A percentile compares a stretch with the other conserved stretches of the same genome.
Evolutionary conservation across 306 rosid species (phyloP).

Genomic region (Prunus padus): DNA sequence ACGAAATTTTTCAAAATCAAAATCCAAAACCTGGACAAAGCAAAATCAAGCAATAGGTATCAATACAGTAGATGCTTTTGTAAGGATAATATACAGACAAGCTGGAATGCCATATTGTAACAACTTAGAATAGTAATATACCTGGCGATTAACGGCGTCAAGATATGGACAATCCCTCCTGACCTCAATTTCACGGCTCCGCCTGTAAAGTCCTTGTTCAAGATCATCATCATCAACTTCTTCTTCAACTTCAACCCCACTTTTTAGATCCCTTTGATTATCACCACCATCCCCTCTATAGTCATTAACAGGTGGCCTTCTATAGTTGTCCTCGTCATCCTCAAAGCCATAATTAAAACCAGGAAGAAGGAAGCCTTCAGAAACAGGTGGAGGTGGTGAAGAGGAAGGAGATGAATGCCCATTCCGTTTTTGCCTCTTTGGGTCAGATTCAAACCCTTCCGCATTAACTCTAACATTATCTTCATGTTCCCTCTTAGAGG

Average conservation of each 20-base stretch:
- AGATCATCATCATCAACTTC: constrained; percentile 51
- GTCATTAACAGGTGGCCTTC: constrained; percentile 6
- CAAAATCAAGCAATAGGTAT: background rate
- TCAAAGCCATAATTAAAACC: constrained; percentile 54
- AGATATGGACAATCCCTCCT: constrained; percentile 97
- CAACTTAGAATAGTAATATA: constrained; percentile 22
- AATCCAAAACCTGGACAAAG: constrained; percentile 81
- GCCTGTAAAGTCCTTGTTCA: constrained; percentile 40
- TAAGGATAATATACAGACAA: background rate
- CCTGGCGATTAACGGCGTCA: constrained; percentile 96
- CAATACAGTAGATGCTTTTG: background rate
- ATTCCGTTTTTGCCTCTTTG: constrained; percentile 31
- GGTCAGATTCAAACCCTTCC: constrained; percentile 20
- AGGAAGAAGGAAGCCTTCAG: constrained; percentile 38
- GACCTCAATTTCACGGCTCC: constrained; percentile 71
- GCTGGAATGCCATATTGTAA: background rate
- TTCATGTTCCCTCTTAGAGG: constrained; percentile 32
- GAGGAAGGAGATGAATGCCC: constrained; percentile 9
- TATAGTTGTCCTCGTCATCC: constrained; percentile 42
- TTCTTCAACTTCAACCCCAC: constrained; percentile 44
- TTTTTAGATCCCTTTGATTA: constrained; percentile 16
- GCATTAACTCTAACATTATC: background rate
- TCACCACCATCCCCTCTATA: constrained; percentile 7
- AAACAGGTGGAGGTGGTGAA: constrained; percentile 19
- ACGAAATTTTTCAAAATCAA: constrained; percentile 94